These are phyloP conservation scores for Condylostoma magnum DNA, from an alignment of 169 alveolate genomes.

Conservation along the genomic window DNA sequence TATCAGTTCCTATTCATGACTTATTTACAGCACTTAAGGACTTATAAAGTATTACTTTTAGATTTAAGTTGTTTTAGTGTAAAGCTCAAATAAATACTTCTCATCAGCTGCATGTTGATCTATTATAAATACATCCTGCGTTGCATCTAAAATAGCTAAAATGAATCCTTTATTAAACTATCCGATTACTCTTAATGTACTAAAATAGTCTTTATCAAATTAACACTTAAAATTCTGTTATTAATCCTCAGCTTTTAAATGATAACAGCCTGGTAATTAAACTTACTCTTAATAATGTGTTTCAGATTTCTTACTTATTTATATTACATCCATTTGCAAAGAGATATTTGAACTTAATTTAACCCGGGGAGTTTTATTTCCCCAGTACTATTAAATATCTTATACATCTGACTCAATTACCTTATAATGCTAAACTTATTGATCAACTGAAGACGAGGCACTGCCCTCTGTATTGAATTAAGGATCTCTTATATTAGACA, in stretches of 20 bases:
- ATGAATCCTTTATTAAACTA: constrained; percentile 97
- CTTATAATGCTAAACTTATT: too few relatives aligned
- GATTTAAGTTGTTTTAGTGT: constrained; percentile 79
- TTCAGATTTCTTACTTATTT: neutral
- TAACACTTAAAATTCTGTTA: neutral
- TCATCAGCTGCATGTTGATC: constrained; percentile 99
- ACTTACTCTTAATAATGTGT: neutral
- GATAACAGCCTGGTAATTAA: neutral
- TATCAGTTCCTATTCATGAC: constrained; percentile 75
- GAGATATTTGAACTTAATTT: neutral
- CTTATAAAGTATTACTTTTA: constrained; percentile 85
- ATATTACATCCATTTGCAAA: neutral
- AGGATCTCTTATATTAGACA: too few relatives aligned
- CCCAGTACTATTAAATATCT: too few relatives aligned
- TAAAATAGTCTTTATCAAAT: constrained; percentile 49
- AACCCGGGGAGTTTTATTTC: too few relatives aligned
- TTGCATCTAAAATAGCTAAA: constrained; percentile 70
- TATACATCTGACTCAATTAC: too few relatives aligned
- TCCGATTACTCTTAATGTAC: constrained; percentile 74
- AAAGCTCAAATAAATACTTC: constrained; percentile 89
- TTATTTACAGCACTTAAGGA: constrained; percentile 88
- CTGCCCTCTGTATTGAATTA: too few relatives aligned
- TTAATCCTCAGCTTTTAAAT: neutral
- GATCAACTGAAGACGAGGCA: too few relatives aligned
- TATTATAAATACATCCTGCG: constrained; percentile 86